phyloP scores from a whole-genome alignment of 83 land plant genomes.

The Thuja plicata region DNA sequence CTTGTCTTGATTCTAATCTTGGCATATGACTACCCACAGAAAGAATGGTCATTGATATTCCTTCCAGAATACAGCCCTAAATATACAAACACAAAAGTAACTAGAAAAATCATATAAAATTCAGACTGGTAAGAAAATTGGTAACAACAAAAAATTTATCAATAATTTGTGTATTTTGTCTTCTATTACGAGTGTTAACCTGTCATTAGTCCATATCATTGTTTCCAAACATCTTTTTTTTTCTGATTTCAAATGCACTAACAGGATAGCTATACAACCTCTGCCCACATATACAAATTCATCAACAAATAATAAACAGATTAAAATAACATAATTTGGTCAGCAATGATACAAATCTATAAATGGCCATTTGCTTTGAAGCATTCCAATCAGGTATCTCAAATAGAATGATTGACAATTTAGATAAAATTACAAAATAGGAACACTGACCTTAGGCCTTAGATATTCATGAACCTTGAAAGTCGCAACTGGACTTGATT shows the following conservation, averaged over 20 bases:
- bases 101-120: not conserved
- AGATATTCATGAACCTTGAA: constrained; percentile 86
- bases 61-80: not conserved
- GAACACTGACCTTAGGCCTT: constrained; percentile 66
- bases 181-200: not conserved
- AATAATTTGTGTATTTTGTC: not conserved
- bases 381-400: not conserved
- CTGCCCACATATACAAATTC: not conserved
- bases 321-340: not conserved
- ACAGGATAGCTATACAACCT: not conserved
- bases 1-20: not conserved
- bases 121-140: not conserved
- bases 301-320: not conserved
- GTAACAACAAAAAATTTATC: not conserved
- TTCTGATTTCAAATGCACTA: not conserved
- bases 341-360: not conserved
- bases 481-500: constrained; percentile 68
- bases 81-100: not conserved
- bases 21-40: not conserved
- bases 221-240: not conserved
- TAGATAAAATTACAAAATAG: not conserved
- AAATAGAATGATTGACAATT: not conserved
- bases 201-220: not conserved
- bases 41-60: not conserved
- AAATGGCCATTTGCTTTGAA: not conserved